Evolutionary conservation across 164 flowering plant genomes (phyloP), one percentile per base, ranked within the genome.

Genomic region (Annona squamosa): DNA sequence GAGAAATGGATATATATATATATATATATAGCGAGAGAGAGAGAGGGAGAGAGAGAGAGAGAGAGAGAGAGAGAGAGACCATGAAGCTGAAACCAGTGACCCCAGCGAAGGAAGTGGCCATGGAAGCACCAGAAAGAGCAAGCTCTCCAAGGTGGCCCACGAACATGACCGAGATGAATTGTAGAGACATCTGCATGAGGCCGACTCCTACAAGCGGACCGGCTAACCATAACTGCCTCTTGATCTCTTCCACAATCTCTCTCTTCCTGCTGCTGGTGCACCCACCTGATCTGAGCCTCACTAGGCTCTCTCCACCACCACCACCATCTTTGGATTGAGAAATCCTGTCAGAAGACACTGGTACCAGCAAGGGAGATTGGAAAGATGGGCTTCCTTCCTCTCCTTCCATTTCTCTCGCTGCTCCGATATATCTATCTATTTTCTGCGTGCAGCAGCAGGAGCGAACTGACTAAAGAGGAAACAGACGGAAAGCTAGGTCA

Each of bases 61-160:
- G 41, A 16, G 59, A 68, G 45, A 26, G 56, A 5, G 16, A 16
- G 45, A 44, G 42, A 79, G 81, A 74, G 44, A 92, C 95, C 87
- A 90, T 44, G 64, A 92, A 77, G 82, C 86, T 86, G 74, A 87
- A 87, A 70, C 97, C 97, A 61, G 94, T 86, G 56, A 89, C 91
- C 3, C 86, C 67, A 1, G 91, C 87, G 66, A 92, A 88, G 18
- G 94, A 89, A 77, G 86, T 87, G 59, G 95, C 95, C 85, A 92
- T 80, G 45, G 97, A 85, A 79, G 90, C 92, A 73, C 87, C 88
- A 42, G 97, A 81, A 19, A 91, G 91, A 76, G 90, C 71, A 4
- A 91, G 73, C 71, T 87, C 85, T 0, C 94, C 90, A 43, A 91
- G 86, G 79, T 91, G 98, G 6, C 97, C 97, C 45, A 90, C 94